Evolutionary conservation across 768 basidiomycete species (phyloP).

Genomic region (Leccinum ochraceum): DNA sequence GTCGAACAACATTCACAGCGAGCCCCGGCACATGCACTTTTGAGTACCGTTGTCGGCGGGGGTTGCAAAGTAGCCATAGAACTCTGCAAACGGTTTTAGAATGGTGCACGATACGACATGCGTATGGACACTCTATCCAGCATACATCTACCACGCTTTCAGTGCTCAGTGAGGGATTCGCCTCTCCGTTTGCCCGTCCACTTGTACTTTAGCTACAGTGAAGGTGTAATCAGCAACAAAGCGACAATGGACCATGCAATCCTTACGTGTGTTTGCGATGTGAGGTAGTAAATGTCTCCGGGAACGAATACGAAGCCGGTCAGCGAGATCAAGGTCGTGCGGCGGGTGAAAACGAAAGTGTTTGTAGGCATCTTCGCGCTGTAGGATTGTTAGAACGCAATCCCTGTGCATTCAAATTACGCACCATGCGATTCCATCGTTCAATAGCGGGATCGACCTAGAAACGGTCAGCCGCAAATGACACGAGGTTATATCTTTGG

Average conservation of each 20-base stretch:
- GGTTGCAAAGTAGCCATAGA: constrained; percentile 92
- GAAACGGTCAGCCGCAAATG: constrained; percentile 1
- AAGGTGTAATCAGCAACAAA: constrained; percentile 8
- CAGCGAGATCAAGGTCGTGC: constrained; percentile 60
- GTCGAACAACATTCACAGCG: constrained; percentile 85
- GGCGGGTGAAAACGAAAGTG: constrained; percentile 76
- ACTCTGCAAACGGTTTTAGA: constrained; percentile 78
- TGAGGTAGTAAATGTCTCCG: constrained; percentile 48
- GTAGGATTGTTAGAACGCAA: background rate
- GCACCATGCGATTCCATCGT: constrained; percentile 62
- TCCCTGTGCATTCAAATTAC: constrained; percentile 14
- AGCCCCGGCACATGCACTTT: constrained; percentile 87
- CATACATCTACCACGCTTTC: constrained; percentile 8
- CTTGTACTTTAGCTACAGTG: constrained; percentile 49
- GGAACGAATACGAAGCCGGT: constrained; percentile 70
- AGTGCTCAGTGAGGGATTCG: constrained; percentile 39
- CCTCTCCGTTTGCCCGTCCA: constrained; percentile 54
- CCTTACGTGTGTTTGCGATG: constrained; percentile 38
- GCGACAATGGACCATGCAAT: constrained; percentile 30
- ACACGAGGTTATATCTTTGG: background rate
- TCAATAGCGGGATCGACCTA: constrained; percentile 59
- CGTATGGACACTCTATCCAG: constrained; percentile 4
- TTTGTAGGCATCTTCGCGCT: constrained; percentile 87
- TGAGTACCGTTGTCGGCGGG: constrained; percentile 80
- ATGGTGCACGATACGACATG: background rate